Base-by-base conservation (phyloP, 1,284 basidiomycete genomes). In the Trametes versicolor region DNA sequence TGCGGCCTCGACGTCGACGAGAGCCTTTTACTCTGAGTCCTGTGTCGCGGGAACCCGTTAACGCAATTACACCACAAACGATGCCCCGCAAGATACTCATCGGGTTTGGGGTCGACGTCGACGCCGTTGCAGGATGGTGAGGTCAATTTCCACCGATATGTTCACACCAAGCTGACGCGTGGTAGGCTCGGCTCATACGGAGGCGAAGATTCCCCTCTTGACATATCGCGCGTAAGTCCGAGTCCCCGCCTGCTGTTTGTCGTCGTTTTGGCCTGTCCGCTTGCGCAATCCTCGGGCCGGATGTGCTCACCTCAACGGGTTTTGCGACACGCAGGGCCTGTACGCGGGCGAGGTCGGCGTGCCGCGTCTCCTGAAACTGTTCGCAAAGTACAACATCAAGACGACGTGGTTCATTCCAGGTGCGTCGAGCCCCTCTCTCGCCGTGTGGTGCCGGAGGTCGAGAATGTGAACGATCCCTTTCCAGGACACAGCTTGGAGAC, bases 381-480 rank as follows among this genome's bases (percentile, higher is more conserved):
- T 93, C 77, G 79, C 82, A n/a, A 92, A 92, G 75, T 90, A 90
- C 72, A 78, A 81, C 12, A 88, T 93, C 67, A 91, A 85, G 70
- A 83, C 85, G 36, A 86, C 82, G 4, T 93, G 87, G 90, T 93
- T 91, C 74, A 90, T 94, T 62, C 91, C 88, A 23, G 87, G 87
- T 84, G 19, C 71, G 25, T 76, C 56, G 51, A 39, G 57, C 53
- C 50, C 32, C 32, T 5, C 19, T n/a, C 25, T 19, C 27, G 19
- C 29, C 27, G 21, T 21, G 4, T 15, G 19, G 34, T n/a, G 15
- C 19, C 32, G 29, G 10, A 12, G 29, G 21, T 12, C 29, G 27
- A 34, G 25, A 34, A 32, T 19, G 41, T 19, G 17, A 21, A n/a
- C 19, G 0, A 6, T 41, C 32, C 15, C 13, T 8, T 9, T 27